Percentiles rank a stretch among this genome's conserved stretches.
Evolutionary conservation across 352 stramenopile genomes (phyloP).

Genomic region (Pythium dissimile): DNA sequence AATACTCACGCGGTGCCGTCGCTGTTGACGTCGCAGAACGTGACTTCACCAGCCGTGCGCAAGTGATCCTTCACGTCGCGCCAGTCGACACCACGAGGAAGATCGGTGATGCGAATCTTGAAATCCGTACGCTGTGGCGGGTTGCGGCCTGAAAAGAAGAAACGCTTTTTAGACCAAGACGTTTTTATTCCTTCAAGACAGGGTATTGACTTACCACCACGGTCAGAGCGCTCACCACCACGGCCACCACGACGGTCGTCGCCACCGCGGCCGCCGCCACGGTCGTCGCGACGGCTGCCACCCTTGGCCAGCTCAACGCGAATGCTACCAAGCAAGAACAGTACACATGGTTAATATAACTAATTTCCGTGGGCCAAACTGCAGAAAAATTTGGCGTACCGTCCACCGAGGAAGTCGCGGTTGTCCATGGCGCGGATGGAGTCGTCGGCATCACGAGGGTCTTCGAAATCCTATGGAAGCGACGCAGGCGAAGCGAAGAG

Average conservation of each 20-base stretch:
- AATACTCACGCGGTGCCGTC: conserved; percentile 77
- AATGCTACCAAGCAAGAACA: conserved; percentile 46
- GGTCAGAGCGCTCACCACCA: conserved; percentile 53
- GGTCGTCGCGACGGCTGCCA: conserved; percentile 55
- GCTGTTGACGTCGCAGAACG: conserved; percentile 80
- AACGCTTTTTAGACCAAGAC: no score
- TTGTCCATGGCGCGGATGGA: conserved; percentile 85
- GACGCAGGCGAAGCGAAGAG: conserved; percentile 50
- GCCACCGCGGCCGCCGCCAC: conserved; percentile 36
- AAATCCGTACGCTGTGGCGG: conserved; percentile 73
- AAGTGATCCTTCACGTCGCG: conserved; percentile 87
- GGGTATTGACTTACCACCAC: conserved; percentile 41
- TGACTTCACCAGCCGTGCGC: conserved; percentile 78
- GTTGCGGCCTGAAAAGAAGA: conserved; percentile 43
- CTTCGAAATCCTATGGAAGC: conserved; percentile 83
- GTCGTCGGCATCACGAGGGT: conserved; percentile 84
- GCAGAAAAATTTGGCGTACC: conserved; percentile 28
- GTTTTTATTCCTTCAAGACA: no score
- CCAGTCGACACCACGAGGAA: conserved; percentile 78
- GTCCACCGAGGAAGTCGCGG: conserved; percentile 80
- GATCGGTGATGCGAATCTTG: conserved; percentile 71
- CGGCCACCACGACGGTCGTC: conserved; percentile 29
- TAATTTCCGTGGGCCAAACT: not conserved
- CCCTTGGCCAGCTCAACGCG: conserved; percentile 79
- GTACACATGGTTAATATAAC: not conserved